Evolutionary conservation across 805 yeast species (phyloP).

Genomic region (Wickerhamiella spandovensis): DNA sequence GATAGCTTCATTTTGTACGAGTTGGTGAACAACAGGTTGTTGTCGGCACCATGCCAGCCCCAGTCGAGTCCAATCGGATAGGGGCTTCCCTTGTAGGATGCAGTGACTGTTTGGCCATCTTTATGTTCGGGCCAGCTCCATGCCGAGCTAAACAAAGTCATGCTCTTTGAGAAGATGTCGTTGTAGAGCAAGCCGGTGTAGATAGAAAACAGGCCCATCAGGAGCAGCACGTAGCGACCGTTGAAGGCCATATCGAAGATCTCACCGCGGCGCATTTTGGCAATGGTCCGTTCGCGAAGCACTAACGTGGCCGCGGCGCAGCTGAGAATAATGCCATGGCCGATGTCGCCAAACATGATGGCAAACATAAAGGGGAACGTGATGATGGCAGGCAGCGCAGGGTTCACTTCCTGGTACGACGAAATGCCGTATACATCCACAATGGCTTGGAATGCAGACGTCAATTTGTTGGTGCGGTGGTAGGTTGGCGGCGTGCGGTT

Average conservation of each 20-base stretch:
- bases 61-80: constrained; percentile 84
- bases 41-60: constrained; percentile 96
- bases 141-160: constrained; percentile 76
- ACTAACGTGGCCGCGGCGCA: constrained; percentile 61
- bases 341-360: constrained; percentile 96
- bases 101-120: constrained; percentile 55
- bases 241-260: constrained; percentile 90
- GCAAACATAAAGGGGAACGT: constrained; percentile 99
- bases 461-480: constrained; percentile 83
- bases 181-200: constrained; percentile 91
- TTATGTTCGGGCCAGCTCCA: constrained; percentile 75
- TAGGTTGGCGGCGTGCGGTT: constrained; percentile 85
- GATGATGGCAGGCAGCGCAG: constrained; percentile 85
- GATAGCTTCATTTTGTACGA: constrained; percentile 96
- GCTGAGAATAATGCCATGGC: constrained; percentile 79
- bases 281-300: constrained; percentile 54
- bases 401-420: constrained; percentile 86
- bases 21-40: constrained; percentile 75
- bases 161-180: constrained; percentile 82
- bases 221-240: constrained; percentile 78
- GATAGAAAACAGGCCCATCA: constrained; percentile 95
- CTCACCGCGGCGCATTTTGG: constrained; percentile 64
- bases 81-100: constrained; percentile 42
- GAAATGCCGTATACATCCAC: constrained; percentile 95
- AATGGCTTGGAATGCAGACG: constrained; percentile 81